Percentiles rank a stretch among this genome's conserved stretches.
Conservation (phyloP, 2,329 filamentous ascomycete species). For the Alternaria novae-zelandiae region DNA sequence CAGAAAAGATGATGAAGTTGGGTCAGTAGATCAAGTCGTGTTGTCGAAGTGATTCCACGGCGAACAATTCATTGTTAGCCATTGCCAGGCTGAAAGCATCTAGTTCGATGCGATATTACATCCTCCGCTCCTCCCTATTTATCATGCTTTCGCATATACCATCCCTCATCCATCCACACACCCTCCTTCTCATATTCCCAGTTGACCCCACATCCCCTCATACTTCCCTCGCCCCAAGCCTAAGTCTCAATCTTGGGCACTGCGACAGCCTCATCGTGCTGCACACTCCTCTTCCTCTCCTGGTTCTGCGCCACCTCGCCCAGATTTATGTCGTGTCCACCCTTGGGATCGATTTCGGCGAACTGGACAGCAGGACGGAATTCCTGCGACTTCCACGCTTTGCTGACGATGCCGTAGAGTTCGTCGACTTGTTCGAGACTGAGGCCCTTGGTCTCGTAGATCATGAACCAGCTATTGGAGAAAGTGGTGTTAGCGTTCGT, state of each 20-base stretch:
- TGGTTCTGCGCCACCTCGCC: slow-evolving; percentile 39
- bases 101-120: not conserved
- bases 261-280: slow-evolving; percentile 27
- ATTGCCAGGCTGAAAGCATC: not conserved
- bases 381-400: slow-evolving; percentile 72
- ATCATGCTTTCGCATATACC: not conserved
- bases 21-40: not conserved
- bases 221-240: not conserved
- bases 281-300: slow-evolving; percentile 43
- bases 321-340: slow-evolving; percentile 26
- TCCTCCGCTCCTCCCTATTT: not conserved
- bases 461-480: slow-evolving; percentile 63
- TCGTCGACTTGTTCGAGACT: slow-evolving; percentile 80
- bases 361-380: slow-evolving; percentile 63
- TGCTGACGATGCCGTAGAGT: slow-evolving; percentile 73
- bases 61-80: not conserved
- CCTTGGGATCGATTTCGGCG: slow-evolving; percentile 36
- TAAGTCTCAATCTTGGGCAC: not conserved
- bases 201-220: not conserved
- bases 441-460: slow-evolving; percentile 79
- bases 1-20: not conserved
- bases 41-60: not conserved
- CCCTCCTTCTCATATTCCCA: not conserved
- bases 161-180: not conserved
- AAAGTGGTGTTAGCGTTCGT: not conserved